Evolutionary conservation across 2,329 filamentous ascomycete species (phyloP).

Genomic region (Fusarium piperis): DNA sequence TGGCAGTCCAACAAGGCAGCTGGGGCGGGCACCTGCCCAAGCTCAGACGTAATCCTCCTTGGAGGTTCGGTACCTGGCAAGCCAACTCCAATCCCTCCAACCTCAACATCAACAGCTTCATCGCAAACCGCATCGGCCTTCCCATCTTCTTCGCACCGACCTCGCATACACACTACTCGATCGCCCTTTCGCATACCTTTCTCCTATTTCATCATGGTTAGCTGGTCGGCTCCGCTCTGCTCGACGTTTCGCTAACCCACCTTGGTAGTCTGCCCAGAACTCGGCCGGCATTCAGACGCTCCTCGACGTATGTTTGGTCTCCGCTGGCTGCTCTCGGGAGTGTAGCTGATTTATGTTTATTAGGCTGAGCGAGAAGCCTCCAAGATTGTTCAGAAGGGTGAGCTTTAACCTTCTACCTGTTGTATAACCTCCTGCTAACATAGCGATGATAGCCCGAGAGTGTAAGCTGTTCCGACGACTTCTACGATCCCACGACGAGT

Average conservation of each 20-base stretch:
- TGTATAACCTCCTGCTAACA: slow-evolving; percentile 41
- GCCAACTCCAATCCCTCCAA: slow-evolving; percentile 28
- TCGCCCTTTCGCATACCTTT: not conserved
- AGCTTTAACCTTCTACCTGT: slow-evolving; percentile 38
- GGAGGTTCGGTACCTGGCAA: slow-evolving; percentile 28
- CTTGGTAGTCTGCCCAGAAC: slow-evolving; percentile 89
- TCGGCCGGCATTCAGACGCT: slow-evolving; percentile 98
- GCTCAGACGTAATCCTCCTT: slow-evolving; percentile 38
- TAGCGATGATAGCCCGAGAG: slow-evolving; percentile 74
- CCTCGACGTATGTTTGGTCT: slow-evolving; percentile 79
- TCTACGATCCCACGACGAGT: slow-evolving; percentile 2
- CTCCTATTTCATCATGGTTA: slow-evolving; percentile 34
- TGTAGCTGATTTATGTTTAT: slow-evolving; percentile 5
- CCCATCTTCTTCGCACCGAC: not conserved
- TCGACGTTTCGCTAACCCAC: slow-evolving; percentile 38
- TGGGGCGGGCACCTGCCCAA: slow-evolving; percentile 22
- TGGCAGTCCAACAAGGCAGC: slow-evolving; percentile 19
- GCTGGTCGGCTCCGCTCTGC: slow-evolving; percentile 13
- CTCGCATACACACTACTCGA: not conserved
- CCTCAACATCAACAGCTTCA: slow-evolving; percentile 20
- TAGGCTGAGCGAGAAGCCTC: slow-evolving; percentile 98
- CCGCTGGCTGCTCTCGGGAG: not conserved
- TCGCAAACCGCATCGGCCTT: not conserved
- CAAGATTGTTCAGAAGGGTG: slow-evolving; percentile 98
- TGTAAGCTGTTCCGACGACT: slow-evolving; percentile 66